Base-by-base conservation (phyloP, 495 filamentous ascomycete genomes). In the Gamarada debralockiae region DNA sequence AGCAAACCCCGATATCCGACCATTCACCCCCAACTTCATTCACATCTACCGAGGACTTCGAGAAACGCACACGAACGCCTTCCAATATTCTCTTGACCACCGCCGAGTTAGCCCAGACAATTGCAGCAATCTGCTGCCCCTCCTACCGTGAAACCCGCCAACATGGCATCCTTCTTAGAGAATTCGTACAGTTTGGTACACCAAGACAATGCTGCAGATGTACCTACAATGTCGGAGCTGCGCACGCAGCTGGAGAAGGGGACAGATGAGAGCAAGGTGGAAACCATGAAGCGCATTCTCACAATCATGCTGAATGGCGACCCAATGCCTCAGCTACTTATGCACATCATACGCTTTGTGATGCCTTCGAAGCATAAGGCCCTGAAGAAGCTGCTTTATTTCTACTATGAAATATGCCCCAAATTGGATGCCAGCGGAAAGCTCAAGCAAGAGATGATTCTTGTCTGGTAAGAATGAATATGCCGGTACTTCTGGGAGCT, bases 331-430 rank as follows among this genome's bases (percentile, higher is more conserved):
- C 83, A 88, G 61, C 80, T 99, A 15, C 81, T 99, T 58, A 99
- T 99, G 95, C 95, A 97, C 72, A 97, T 99, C 65, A 97, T 99
- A 73, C 87, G 93, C 69, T 97, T 97, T 70, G 89, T 99, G 58
- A 97, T 97, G 95, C 95, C 95, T 1, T 92, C 90, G 51, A 96
- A 89, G 75, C 89, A 85, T 72, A 97, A 97, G 71, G 74, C 83
- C n/a, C 75, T 99, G 61, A 99, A 99, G 80, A 97, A 97, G 73
- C 74, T 99, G 37, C 80, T 99, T 14, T 99, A 99, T 72, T 92
- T 97, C 70, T 99, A 97, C 75, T 96, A 97, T 70, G 95, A 99
- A 72, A 92, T 97, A 62, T 97, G 93, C 68, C 95, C 95, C 22
- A 99, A 99, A 69, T 85, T 85, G 37, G 95, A 97, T 69, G 74